Percentiles rank a stretch among this genome's conserved stretches.
These are phyloP conservation scores for Ramularia collo-cygni DNA, from an alignment of 2,329 filamentous ascomycete species.

Conservation along the genomic window DNA sequence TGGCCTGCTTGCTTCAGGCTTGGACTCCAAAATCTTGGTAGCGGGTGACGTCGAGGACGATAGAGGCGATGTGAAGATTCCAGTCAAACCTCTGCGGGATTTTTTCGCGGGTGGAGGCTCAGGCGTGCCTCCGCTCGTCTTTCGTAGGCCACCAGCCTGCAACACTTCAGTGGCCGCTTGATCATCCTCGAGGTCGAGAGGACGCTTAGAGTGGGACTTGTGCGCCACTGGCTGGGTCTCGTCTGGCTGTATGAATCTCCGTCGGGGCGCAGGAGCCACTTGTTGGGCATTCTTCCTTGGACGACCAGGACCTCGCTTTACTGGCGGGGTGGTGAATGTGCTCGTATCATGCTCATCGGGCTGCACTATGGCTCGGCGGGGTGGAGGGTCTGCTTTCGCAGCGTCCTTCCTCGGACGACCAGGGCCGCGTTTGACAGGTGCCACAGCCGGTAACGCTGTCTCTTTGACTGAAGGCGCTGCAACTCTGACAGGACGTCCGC, in stretches of 20 bases:
- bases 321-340: too few species aligned
- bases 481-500: too few species aligned
- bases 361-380: too few species aligned
- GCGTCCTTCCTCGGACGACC: conserved; percentile 1
- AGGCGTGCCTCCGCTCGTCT: too few species aligned
- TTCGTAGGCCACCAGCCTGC: too few species aligned
- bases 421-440: neutral
- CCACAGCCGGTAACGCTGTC: neutral
- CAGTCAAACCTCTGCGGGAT: conserved; percentile 2
- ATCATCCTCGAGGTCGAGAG: too few species aligned
- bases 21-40: too few species aligned
- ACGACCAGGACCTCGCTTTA: conserved; percentile 1
- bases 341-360: neutral
- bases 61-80: conserved; percentile 3
- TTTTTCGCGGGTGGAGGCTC: too few species aligned
- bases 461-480: neutral
- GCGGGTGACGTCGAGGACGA: neutral
- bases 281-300: neutral
- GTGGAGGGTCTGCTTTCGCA: neutral
- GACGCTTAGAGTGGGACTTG: conserved; percentile 1
- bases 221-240: neutral
- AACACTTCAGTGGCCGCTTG: too few species aligned
- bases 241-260: too few species aligned
- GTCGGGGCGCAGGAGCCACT: too few species aligned
- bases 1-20: too few species aligned